phyloP scores from a whole-genome alignment of 805 yeast species.

The Brettanomyces anomalus region DNA sequence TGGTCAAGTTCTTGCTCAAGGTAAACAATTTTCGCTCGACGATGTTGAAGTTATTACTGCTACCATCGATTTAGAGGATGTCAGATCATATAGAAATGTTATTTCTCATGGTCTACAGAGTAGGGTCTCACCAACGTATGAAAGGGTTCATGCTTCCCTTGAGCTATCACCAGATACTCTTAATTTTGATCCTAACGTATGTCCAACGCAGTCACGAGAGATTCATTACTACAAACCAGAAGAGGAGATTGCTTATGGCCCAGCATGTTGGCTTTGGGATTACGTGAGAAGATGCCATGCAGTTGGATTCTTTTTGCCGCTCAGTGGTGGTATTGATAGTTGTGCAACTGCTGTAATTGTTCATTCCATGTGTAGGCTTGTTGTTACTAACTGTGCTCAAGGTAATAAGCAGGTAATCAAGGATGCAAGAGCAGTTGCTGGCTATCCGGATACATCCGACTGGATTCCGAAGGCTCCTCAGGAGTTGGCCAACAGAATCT shows the following conservation, averaged over 20 bases:
- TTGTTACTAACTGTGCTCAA: constrained; percentile 54
- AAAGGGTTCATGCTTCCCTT: constrained; percentile 51
- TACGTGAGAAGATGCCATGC: constrained; percentile 84
- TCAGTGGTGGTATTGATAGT: constrained; percentile 96
- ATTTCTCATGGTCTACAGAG: constrained; percentile 75
- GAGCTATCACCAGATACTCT: constrained; percentile 55
- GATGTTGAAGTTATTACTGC: constrained; percentile 97
- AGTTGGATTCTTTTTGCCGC: constrained; percentile 86
- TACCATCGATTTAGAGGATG: constrained; percentile 87
- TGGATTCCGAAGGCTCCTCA: constrained; percentile 70
- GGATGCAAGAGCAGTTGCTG: constrained; percentile 67
- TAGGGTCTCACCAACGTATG: constrained; percentile 31
- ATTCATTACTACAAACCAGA: constrained; percentile 73
- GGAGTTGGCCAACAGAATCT: constrained; percentile 66
- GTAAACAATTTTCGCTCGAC: constrained; percentile 75
- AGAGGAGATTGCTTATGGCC: constrained; percentile 96
- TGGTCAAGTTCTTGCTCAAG: constrained; percentile 89
- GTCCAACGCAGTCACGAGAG: constrained; percentile 44
- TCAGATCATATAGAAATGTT: constrained; percentile 65
- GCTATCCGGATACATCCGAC: constrained; percentile 29
- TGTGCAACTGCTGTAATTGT: constrained; percentile 97
- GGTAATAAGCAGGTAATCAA: constrained; percentile 68
- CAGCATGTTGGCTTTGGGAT: constrained; percentile 99
- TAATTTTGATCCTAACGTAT: constrained; percentile 51
- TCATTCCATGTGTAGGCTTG: constrained; percentile 87